phyloP scores from a whole-genome alignment of 257 asterid species.

The Petunia axillaris region DNA sequence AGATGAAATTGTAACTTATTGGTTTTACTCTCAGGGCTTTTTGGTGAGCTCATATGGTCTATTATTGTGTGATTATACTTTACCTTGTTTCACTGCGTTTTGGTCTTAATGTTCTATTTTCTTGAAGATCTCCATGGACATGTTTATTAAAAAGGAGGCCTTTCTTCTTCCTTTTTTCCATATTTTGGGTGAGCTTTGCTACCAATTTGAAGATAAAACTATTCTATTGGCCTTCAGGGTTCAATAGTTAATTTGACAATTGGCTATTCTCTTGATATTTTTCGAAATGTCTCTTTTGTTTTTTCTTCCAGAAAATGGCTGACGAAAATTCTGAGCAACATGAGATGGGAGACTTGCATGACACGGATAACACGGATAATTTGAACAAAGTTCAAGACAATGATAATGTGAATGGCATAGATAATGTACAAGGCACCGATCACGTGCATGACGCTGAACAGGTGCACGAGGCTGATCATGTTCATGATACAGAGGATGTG shows the following conservation, averaged over 20 bases:
- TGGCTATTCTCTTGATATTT: slow-evolving; percentile 12
- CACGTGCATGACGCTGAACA: not conserved
- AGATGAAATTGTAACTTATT: not conserved
- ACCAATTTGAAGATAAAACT: slow-evolving; percentile 14
- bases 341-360: slow-evolving; percentile 23
- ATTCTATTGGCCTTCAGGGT: not conserved
- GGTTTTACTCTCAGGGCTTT: slow-evolving; percentile 8
- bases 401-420: not conserved
- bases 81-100: not conserved
- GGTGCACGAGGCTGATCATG: not conserved
- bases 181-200: not conserved
- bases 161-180: not conserved
- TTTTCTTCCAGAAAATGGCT: slow-evolving; percentile 46
- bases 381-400: not conserved
- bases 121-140: not conserved
- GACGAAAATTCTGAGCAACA: slow-evolving; percentile 42
- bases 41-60: not conserved
- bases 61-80: not conserved
- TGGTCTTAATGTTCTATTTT: not conserved
- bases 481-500: not conserved
- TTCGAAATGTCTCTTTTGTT: not conserved
- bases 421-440: not conserved
- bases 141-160: not conserved
- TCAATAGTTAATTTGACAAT: slow-evolving; percentile 18
- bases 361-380: slow-evolving; percentile 23